Percentiles rank a stretch among this genome's conserved stretches.
phyloP scores from a whole-genome alignment of 768 basidiomycete species.

The Lyophyllum semitale region DNA sequence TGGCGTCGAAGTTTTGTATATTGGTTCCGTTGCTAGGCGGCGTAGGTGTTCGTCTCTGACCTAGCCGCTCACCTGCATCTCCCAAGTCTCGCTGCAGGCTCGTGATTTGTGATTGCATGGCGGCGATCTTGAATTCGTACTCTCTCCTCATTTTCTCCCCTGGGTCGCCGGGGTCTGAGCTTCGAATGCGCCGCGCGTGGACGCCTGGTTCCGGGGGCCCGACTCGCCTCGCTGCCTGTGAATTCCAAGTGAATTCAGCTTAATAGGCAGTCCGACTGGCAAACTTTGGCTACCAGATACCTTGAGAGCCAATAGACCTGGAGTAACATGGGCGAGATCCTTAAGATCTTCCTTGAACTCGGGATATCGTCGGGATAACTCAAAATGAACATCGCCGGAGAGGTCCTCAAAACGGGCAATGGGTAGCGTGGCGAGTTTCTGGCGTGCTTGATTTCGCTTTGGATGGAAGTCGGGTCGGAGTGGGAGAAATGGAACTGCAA shows the following conservation, averaged over 20 bases:
- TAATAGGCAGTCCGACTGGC: slow-evolving; percentile 64
- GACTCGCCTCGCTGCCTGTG: slow-evolving; percentile 49
- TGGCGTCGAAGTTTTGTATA: too few relatives aligned
- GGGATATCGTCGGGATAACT: slow-evolving; percentile 89
- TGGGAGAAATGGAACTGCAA: slow-evolving; percentile 85
- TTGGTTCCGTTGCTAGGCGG: too few relatives aligned
- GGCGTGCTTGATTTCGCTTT: slow-evolving; percentile 96
- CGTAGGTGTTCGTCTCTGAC: too few relatives aligned
- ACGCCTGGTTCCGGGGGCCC: slow-evolving; percentile 40
- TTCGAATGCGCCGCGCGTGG: slow-evolving; percentile 51
- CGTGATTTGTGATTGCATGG: slow-evolving; percentile 82
- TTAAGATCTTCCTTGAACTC: slow-evolving; percentile 90
- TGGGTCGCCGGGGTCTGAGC: too few relatives aligned
- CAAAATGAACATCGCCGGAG: slow-evolving; percentile 94
- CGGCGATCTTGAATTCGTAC: slow-evolving; percentile 90
- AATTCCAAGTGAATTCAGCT: slow-evolving; percentile 61
- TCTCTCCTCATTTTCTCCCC: slow-evolving; percentile 80
- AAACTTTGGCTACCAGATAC: slow-evolving; percentile 48
- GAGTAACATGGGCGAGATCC: slow-evolving; percentile 17
- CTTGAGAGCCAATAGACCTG: slow-evolving; percentile 41
- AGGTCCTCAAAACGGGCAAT: slow-evolving; percentile 89
- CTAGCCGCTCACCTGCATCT: slow-evolving; percentile 54
- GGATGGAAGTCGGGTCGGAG: slow-evolving; percentile 95
- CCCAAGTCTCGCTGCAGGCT: slow-evolving; percentile 72
- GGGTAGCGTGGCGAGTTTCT: slow-evolving; percentile 94